phyloP scores from a whole-genome alignment of 75 land plant species.

The Pinus tabuliformis region DNA sequence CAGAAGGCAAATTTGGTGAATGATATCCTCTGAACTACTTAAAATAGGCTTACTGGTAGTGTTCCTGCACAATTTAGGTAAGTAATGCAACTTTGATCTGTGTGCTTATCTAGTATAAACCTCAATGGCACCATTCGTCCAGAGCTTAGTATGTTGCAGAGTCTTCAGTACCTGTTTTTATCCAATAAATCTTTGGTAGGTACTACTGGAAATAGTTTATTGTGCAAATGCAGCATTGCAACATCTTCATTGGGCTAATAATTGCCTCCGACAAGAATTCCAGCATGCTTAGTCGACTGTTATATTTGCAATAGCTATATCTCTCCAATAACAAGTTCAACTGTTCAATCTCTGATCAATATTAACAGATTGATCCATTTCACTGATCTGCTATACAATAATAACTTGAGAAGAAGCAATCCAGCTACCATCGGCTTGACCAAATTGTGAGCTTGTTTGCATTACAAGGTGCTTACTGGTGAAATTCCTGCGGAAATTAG shows the following conservation, averaged over 20 bases:
- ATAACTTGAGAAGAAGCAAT: conserved; percentile 54
- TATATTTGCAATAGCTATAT: conserved; percentile 42
- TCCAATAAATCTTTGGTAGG: conserved; percentile 48
- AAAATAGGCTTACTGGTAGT: too few relatives aligned
- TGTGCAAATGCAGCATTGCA: conserved; percentile 32
- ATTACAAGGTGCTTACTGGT: conserved; percentile 55
- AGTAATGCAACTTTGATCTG: too few relatives aligned
- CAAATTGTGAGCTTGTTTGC: conserved; percentile 37
- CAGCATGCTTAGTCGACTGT: conserved; percentile 33
- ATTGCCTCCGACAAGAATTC: conserved; percentile 47
- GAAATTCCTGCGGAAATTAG: conserved; percentile 57
- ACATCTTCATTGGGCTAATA: conserved; percentile 35
- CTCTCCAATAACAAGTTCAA: conserved; percentile 48
- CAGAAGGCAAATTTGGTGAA: too few relatives aligned
- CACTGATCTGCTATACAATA: conserved; percentile 49
- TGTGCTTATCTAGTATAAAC: too few relatives aligned
- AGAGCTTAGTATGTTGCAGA: conserved; percentile 20
- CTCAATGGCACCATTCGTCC: too few relatives aligned
- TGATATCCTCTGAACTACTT: too few relatives aligned
- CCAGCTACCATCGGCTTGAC: conserved; percentile 66
- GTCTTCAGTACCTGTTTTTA: conserved; percentile 39
- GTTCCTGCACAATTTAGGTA: too few relatives aligned
- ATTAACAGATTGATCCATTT: conserved; percentile 36
- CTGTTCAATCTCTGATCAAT: conserved; percentile 33
- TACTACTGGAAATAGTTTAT: conserved; percentile 24